Evolutionary conservation across 192 early-diverging fungal species (phyloP).

Genomic region (Dimargaris cristalligena): DNA sequence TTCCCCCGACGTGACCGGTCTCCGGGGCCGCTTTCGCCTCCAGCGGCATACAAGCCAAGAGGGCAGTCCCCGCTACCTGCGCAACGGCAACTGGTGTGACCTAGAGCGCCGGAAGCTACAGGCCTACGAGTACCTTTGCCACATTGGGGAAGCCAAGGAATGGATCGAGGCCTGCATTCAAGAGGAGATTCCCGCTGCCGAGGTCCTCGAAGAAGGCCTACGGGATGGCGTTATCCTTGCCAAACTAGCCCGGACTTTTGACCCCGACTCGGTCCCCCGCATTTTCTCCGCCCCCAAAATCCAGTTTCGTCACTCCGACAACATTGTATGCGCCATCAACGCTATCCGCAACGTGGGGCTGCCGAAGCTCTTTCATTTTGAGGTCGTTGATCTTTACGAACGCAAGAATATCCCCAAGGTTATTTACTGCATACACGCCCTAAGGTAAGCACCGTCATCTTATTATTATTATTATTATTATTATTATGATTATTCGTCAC

Average conservation of each 20-base stretch:
- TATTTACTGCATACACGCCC: conserved; percentile 93
- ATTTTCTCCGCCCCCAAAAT: conserved; percentile 68
- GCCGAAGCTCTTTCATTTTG: conserved; percentile 92
- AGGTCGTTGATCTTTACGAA: conserved; percentile 94
- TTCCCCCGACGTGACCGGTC: conserved; percentile 28
- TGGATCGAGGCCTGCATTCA: conserved; percentile 93
- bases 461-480: too few relatives aligned
- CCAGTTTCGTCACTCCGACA: conserved; percentile 90
- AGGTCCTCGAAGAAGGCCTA: conserved; percentile 71
- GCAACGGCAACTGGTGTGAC: conserved; percentile 68
- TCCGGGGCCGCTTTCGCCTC: conserved; percentile 27
- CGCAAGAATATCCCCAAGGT: conserved; percentile 99
- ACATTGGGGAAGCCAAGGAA: conserved; percentile 98
- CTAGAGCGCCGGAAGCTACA: conserved; percentile 68
- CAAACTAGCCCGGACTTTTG: conserved; percentile 69
- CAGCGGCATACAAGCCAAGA: conserved; percentile 20
- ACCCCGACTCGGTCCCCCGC: conserved; percentile 61
- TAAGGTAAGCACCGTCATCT: too few relatives aligned
- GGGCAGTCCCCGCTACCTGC: conserved; percentile 14
- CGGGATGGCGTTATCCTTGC: conserved; percentile 88
- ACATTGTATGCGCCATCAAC: conserved; percentile 86
- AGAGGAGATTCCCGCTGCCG: conserved; percentile 63
- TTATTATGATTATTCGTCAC: too few relatives aligned
- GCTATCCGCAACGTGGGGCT: conserved; percentile 64
- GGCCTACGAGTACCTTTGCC: conserved; percentile 98